Conservation (phyloP, 768 basidiomycete genomes). For the Russula brevipes region DNA sequence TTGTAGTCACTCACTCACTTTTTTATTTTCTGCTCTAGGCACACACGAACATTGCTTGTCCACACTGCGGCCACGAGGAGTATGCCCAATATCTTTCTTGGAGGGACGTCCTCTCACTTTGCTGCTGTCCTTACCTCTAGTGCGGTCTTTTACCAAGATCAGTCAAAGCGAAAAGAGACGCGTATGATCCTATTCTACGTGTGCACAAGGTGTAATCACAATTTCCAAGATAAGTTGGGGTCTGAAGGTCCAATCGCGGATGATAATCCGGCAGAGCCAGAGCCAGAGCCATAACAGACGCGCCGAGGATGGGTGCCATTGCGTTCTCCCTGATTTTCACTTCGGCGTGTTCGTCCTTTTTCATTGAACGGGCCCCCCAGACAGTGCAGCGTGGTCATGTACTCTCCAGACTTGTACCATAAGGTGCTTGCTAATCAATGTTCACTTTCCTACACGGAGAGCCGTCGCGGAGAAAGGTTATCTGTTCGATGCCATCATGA, state of each 20-base stretch:
- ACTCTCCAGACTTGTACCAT: not conserved
- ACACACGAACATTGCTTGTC: constrained; percentile 79
- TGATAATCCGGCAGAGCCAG: not conserved
- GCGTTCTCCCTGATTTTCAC: not conserved
- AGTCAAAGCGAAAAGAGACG: constrained; percentile 94
- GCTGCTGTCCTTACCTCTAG: constrained; percentile 38
- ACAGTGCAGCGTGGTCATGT: not conserved
- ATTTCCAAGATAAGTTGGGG: constrained; percentile 59
- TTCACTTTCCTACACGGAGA: not conserved
- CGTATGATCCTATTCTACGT: constrained; percentile 92
- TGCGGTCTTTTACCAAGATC: constrained; percentile 92
- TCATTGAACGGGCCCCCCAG: not conserved
- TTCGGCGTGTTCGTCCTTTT: not conserved
- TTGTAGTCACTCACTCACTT: constrained; percentile 4
- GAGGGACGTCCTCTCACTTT: not conserved
- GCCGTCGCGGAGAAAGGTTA: too few species aligned
- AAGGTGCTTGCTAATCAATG: not conserved
- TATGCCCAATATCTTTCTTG: constrained; percentile 29
- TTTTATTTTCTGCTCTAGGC: constrained; percentile 44
- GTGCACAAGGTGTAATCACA: constrained; percentile 75
- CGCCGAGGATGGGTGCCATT: not conserved
- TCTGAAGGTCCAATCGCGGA: constrained; percentile 41
- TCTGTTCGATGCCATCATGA: too few species aligned
- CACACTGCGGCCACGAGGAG: constrained; percentile 78
- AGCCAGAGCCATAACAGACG: not conserved